A percentile compares a stretch with the other conserved stretches of the same genome.
phyloP scores from a whole-genome alignment of 352 stramenopile genomes.

The Globisporangium canariense region DNA sequence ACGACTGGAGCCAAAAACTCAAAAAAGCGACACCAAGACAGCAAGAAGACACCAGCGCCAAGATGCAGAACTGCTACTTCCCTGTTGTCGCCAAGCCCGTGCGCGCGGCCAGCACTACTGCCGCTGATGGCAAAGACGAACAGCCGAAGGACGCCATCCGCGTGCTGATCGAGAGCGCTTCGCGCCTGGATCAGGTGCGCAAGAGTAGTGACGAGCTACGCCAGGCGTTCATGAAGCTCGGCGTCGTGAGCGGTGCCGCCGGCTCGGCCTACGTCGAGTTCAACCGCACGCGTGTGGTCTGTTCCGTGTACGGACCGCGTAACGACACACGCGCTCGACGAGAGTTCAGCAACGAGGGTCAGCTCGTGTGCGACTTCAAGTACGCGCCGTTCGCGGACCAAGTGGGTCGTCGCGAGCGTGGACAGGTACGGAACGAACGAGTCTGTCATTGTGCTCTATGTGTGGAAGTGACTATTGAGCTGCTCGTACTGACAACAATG shows the following conservation, averaged over 20 bases:
- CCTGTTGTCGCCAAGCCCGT: conserved; percentile 30
- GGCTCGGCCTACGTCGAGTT: conserved; percentile 90
- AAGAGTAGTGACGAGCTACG: conserved; percentile 78
- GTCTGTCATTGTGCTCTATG: too few species aligned
- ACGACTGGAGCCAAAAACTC: conserved; percentile 14
- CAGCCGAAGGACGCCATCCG: conserved; percentile 19
- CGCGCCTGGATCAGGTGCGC: conserved; percentile 36
- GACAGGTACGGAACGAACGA: conserved; percentile 25
- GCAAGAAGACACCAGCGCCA: not conserved
- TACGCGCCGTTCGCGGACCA: conserved; percentile 81
- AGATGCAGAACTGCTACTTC: conserved; percentile 90
- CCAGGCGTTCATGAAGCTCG: conserved; percentile 81
- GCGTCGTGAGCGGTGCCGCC: conserved; percentile 72
- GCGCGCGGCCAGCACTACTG: conserved; percentile 11
- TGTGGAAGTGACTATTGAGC: not conserved
- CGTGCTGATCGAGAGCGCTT: conserved; percentile 23
- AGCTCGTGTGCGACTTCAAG: conserved; percentile 88
- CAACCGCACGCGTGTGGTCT: conserved; percentile 83
- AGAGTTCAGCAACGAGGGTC: conserved; percentile 84
- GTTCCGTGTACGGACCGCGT: conserved; percentile 85
- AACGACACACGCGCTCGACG: conserved; percentile 67
- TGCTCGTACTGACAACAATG: not conserved
- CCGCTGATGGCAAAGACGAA: conserved; percentile 1
- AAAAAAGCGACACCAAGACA: conserved; percentile 8
- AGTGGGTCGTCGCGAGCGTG: conserved; percentile 56